phyloP scores from a whole-genome alignment of 1,284 basidiomycete species.

The Tremellales sp. region DNA sequence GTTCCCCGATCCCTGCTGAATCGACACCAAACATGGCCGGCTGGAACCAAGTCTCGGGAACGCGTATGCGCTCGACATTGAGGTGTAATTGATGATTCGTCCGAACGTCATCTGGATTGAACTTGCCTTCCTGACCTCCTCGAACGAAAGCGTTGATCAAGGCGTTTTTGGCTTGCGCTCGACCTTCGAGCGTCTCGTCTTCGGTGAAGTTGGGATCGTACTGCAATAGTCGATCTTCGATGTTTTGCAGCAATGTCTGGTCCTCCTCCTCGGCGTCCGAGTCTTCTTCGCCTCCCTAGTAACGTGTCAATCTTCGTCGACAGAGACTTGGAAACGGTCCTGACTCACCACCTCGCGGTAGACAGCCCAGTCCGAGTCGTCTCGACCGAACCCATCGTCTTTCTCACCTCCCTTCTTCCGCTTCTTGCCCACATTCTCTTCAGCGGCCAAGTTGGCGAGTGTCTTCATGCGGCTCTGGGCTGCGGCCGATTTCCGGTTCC shows the following conservation, averaged over 20 bases:
- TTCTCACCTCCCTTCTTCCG: slow-evolving; percentile 68
- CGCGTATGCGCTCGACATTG: slow-evolving; percentile 88
- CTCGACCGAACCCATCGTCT: slow-evolving; percentile 87
- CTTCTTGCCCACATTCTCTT: slow-evolving; percentile 61
- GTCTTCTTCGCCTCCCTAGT: slow-evolving; percentile 71
- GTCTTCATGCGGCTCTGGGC: slow-evolving; percentile 97
- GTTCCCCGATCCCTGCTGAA: slow-evolving; percentile 87
- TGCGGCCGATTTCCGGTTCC: slow-evolving; percentile 88
- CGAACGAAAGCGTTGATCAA: slow-evolving; percentile 75
- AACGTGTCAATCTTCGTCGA: slow-evolving; percentile 1
- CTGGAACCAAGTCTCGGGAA: slow-evolving; percentile 90
- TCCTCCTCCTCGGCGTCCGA: slow-evolving; percentile 97
- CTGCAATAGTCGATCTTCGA: slow-evolving; percentile 78
- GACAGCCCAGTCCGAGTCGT: slow-evolving; percentile 96
- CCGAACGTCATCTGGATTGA: slow-evolving; percentile 58
- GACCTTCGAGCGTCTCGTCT: slow-evolving; percentile 76
- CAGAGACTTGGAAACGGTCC: neutral
- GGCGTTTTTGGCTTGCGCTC: slow-evolving; percentile 70
- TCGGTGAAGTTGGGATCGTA: slow-evolving; percentile 78
- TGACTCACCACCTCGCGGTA: slow-evolving; percentile 86
- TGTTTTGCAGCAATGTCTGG: slow-evolving; percentile 61
- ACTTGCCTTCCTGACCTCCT: slow-evolving; percentile 55
- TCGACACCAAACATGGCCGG: slow-evolving; percentile 92
- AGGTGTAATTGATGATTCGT: slow-evolving; percentile 76
- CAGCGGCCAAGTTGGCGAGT: slow-evolving; percentile 85